phyloP scores from a whole-genome alignment of 2,329 filamentous ascomycete species.

The Claviceps spartinae region DNA sequence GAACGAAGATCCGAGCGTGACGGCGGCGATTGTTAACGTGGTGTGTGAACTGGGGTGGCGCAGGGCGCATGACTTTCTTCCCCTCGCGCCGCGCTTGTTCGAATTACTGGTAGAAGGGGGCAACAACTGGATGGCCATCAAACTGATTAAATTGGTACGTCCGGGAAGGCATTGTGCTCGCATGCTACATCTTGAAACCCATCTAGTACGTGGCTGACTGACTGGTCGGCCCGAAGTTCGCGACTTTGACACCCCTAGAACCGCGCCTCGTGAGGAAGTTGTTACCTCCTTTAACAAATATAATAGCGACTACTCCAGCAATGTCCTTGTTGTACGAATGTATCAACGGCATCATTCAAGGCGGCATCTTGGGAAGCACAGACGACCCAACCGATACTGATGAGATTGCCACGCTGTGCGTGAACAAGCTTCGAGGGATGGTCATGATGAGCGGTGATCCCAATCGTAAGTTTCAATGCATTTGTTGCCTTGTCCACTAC shows the following conservation, averaged over 20 bases:
- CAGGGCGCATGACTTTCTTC: conserved; percentile 83
- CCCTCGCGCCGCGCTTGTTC: conserved; percentile 80
- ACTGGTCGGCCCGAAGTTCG: conserved; percentile 48
- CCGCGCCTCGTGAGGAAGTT: conserved; percentile 85
- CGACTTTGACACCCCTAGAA: conserved; percentile 82
- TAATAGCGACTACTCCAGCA: conserved; percentile 87
- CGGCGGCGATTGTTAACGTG: conserved; percentile 90
- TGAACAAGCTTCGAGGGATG: conserved; percentile 87
- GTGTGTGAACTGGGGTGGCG: conserved; percentile 93
- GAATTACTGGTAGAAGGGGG: conserved; percentile 81
- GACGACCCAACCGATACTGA: conserved; percentile 73
- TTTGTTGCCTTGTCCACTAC: neutral
- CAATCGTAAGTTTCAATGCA: conserved; percentile 51
- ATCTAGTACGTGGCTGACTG: conserved; percentile 10
- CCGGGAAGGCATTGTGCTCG: neutral
- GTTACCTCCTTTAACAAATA: conserved; percentile 75
- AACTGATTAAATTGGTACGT: conserved; percentile 85
- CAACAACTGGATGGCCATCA: conserved; percentile 99
- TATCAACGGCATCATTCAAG: conserved; percentile 96
- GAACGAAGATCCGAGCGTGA: conserved; percentile 81
- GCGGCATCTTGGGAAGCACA: conserved; percentile 75
- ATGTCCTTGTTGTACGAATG: conserved; percentile 99
- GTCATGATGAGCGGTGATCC: conserved; percentile 86
- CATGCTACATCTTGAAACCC: neutral
- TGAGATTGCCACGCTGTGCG: conserved; percentile 83